These are phyloP conservation scores for Candida insectorum DNA, from an alignment of 805 yeast species.

Conservation along the genomic window DNA sequence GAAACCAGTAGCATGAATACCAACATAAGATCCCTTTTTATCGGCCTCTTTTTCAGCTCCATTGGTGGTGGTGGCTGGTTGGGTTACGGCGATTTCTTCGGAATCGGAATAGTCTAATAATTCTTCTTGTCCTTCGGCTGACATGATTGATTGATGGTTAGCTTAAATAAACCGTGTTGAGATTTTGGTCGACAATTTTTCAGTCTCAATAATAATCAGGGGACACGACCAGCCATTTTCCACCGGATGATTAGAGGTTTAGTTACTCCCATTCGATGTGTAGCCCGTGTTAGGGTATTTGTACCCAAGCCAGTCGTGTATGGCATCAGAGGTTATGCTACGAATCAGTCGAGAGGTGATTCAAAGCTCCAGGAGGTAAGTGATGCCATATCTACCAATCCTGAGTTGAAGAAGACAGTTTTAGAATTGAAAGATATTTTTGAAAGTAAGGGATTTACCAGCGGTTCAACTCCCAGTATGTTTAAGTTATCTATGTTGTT, in stretches of 20 bases:
- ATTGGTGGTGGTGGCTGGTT: constrained; percentile 50
- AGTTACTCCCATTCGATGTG: no score
- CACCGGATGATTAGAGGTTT: no score
- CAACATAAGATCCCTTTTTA: constrained; percentile 96
- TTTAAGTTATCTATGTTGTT: constrained; percentile 34
- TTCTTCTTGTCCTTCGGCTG: constrained; percentile 99
- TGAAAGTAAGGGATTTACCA: constrained; percentile 27
- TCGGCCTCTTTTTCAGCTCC: constrained; percentile 58
- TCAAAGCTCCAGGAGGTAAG: constrained; percentile 4
- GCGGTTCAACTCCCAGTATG: constrained; percentile 31
- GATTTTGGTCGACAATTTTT: constrained; percentile 8
- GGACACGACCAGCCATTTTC: no score
- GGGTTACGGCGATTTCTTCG: constrained; percentile 81
- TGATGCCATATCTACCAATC: constrained; percentile 15
- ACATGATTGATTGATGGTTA: constrained; percentile 48
- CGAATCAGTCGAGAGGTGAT: constrained; percentile 5
- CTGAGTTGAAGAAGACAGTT: constrained; percentile 27
- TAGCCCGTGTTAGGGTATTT: no score
- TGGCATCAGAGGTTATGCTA: no score
- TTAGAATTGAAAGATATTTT: constrained; percentile 29
- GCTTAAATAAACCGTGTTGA: no score
- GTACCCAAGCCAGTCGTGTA: no score
- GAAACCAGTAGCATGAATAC: constrained; percentile 98
- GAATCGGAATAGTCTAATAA: constrained; percentile 97
- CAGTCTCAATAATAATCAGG: no score